Evolutionary conservation across 495 filamentous ascomycete species (phyloP), one percentile per base, ranked within the genome.

Genomic region (Rhizodiscina lignyota): DNA sequence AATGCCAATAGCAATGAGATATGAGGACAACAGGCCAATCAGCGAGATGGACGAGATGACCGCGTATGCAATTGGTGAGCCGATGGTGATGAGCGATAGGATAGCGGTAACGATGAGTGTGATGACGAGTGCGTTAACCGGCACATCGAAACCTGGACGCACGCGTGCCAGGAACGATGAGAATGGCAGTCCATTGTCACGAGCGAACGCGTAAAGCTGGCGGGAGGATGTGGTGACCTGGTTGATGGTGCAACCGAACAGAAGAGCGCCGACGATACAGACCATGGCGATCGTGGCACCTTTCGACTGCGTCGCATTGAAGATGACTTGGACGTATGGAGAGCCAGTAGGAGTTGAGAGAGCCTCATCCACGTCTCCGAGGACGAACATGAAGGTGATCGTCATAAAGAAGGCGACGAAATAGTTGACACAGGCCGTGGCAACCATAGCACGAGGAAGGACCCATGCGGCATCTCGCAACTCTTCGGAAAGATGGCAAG

Each of bases 401-500:
- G 48, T n/a, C 37, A 47, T 27, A 11, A 32, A 29, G 30, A 55
- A 36, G 18, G 50, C 53, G n/a, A 53, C 20, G 8, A 42, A 24
- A 18, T 53, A 50, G 34, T 54, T 58, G 18, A 44, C 20, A 8
- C 55, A 18, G n/a, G 38, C 41, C 18, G 39, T 42, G 29, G 43
- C 38, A 18, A 58, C 38, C 50, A 58, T 55, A 22, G 50, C 48
- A 10, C 41, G 31, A 11, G 54, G 54, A 3, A 55, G 40, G 10
- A 40, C 41, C 27, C 39, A 29, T 6, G 38, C 38, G 2, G 54
- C 52, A 24, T 57, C 45, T 34, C 44, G 44, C 4, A 55, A 42
- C 37, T 57, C 54, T 34, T 57, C 54, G 16, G 45, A 45, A 52
- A 57, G 53, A 39, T 54, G 51, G 4, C 49, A 42, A 21, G 52